Percentiles rank a stretch among this genome's conserved stretches.
Conservation (phyloP, 2,329 filamentous ascomycete genomes). For the Remersonia thermophila region DNA sequence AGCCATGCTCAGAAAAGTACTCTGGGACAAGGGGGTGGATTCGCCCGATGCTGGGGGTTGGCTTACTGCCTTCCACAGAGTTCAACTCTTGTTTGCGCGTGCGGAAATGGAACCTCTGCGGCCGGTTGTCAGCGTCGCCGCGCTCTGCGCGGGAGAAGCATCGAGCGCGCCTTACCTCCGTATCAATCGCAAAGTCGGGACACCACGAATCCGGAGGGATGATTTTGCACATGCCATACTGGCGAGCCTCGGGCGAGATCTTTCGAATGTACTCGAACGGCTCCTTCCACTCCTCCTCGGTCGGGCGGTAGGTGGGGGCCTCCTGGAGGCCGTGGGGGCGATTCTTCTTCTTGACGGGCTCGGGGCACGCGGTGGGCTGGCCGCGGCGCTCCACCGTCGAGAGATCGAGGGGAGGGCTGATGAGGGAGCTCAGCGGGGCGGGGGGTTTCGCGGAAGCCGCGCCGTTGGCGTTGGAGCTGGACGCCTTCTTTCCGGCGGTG, state of each 20-base stretch:
- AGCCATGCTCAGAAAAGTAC: conserved; percentile 24
- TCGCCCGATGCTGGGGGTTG: conserved; percentile 5
- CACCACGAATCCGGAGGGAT: conserved; percentile 92
- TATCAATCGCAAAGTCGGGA: conserved; percentile 90
- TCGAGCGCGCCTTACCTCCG: conserved; percentile 53
- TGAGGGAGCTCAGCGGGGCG: conserved; percentile 42
- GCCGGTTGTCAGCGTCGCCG: conserved; percentile 1
- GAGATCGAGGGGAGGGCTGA: conserved; percentile 59
- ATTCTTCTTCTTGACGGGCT: conserved; percentile 62
- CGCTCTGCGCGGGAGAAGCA: not conserved
- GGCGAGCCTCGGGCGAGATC: conserved; percentile 71
- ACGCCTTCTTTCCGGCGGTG: conserved; percentile 32
- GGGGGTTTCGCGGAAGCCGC: conserved; percentile 39
- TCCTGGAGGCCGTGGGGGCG: conserved; percentile 78
- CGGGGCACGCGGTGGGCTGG: conserved; percentile 62
- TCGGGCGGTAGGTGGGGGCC: conserved; percentile 81
- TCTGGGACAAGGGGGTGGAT: conserved; percentile 1
- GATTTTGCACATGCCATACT: conserved; percentile 91
- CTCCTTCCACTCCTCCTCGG: conserved; percentile 87
- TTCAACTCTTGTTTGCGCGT: conserved; percentile 95
- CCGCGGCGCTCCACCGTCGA: conserved; percentile 85
- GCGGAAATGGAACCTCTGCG: conserved; percentile 86
- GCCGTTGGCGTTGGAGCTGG: conserved; percentile 41
- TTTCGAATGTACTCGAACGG: conserved; percentile 89
- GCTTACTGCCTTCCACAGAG: conserved; percentile 91